phyloP scores from a whole-genome alignment of 306 rosid genomes.

The Quercus bicolor region DNA sequence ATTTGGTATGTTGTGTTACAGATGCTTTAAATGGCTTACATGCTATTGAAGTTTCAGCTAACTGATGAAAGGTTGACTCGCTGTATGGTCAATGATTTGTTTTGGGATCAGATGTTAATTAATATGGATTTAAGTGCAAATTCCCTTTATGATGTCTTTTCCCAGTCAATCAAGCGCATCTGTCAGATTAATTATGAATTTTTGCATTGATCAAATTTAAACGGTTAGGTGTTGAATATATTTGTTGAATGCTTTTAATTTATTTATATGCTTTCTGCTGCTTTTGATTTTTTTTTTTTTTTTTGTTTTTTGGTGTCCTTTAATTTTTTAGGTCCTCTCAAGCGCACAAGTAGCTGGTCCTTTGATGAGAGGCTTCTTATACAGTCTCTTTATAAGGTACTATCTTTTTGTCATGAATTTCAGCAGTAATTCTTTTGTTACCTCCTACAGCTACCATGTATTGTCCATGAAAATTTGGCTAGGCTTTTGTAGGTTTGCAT shows the following conservation, averaged over 20 bases:
- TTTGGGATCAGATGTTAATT: background rate
- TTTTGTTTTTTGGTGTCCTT: background rate
- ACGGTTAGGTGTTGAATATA: background rate
- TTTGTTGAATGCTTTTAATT: background rate
- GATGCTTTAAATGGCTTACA: background rate
- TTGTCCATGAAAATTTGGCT: background rate
- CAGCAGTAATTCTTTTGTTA: background rate
- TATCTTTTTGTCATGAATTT: background rate
- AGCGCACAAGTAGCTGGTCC: constrained; percentile 81
- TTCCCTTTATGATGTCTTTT: background rate
- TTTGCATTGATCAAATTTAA: background rate
- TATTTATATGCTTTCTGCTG: background rate
- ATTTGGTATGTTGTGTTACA: background rate
- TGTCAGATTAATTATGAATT: background rate
- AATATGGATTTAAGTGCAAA: background rate
- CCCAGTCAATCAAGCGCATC: background rate
- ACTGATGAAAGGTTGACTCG: background rate
- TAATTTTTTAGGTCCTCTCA: constrained; percentile 51
- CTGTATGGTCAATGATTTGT: background rate
- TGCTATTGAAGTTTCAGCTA: background rate
- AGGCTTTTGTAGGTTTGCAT: background rate
- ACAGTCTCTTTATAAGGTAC: constrained; percentile 82
- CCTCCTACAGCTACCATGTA: background rate
- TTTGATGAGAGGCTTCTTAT: constrained; percentile 85
- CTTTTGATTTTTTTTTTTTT: background rate